Base-by-base conservation (phyloP, 495 filamentous ascomycete genomes). In the Aspergillus ostianus region DNA sequence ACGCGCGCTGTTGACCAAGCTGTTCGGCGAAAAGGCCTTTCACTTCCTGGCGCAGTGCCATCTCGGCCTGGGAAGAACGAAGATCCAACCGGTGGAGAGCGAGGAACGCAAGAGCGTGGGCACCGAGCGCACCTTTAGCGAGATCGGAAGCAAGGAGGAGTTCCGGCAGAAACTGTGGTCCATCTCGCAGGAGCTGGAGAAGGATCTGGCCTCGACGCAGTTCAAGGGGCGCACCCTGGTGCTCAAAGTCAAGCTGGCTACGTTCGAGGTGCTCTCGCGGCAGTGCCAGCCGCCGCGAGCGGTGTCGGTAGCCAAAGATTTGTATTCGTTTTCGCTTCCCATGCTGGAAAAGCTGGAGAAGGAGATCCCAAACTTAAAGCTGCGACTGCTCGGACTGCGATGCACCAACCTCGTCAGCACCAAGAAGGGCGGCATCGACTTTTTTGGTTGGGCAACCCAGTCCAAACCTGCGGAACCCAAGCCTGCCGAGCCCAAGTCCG, bases 71-170 rank as follows among this genome's bases (percentile, higher is more conserved):
- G 94, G 94, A 8, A 77, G 93, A n/a, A 98, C 95, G 0, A 86
- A 84, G 17, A 82, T 99, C 7, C 87, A 92, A 51, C 95, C 94
- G 0, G 88, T 88, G 0, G 93, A 95, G 60, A 91, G 90, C 50
- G 90, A 94, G 61, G 92, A 97, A 64, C 84, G 93, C 12, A 97
- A 97, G 70, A 95, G 90, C 62, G 88, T 99, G 5, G 93, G 94
- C 30, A 97, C 93, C 0, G 94, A 99, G 73, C 87, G 85, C 51
- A 98, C 94, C 0, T 98, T 98, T 60, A 81, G 85, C 49, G 95
- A 97, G 26, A 85, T 97, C 62, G 79, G 80, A 17, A 84, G 86
- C 50, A 84, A 84, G 20, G 75, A 74, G 7, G 85, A 87, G 58
- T 77, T 98, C 17, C 79, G 90, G 12, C 85, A 84, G 26, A 97